Evolutionary conservation across 2,329 filamentous ascomycete species (phyloP).

Genomic region (Achaetomium macrosporum): DNA sequence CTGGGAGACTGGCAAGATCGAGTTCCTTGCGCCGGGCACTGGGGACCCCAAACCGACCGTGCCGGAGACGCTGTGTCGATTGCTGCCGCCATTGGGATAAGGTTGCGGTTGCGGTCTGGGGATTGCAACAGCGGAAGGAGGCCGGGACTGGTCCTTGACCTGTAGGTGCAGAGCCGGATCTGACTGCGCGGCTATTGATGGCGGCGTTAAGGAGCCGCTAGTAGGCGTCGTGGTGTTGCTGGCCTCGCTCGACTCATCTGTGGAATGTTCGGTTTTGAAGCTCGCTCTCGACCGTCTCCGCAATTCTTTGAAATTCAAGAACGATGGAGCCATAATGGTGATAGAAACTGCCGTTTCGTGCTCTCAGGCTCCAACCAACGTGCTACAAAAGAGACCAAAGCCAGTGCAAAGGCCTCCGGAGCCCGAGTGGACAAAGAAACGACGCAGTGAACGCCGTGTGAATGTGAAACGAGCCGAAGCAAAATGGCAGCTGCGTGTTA

Average conservation of each 20-base stretch:
- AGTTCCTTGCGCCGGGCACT: slow-evolving; percentile 45
- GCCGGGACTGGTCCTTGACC: slow-evolving; percentile 39
- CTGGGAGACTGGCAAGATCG: slow-evolving; percentile 60
- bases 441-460: too few relatives aligned
- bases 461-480: too few relatives aligned
- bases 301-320: slow-evolving; percentile 64
- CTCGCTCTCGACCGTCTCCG: slow-evolving; percentile 71
- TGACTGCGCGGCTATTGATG: slow-evolving; percentile 62
- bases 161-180: slow-evolving; percentile 61
- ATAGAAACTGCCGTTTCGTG: background rate
- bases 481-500: too few relatives aligned
- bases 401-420: too few relatives aligned
- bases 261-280: slow-evolving; percentile 60
- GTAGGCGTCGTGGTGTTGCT: slow-evolving; percentile 56
- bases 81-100: slow-evolving; percentile 35
- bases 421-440: too few relatives aligned
- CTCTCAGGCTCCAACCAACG: background rate
- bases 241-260: slow-evolving; percentile 56
- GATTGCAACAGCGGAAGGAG: slow-evolving; percentile 28
- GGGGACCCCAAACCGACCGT: slow-evolving; percentile 57
- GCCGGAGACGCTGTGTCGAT: slow-evolving; percentile 58
- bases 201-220: slow-evolving; percentile 68
- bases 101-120: slow-evolving; percentile 35
- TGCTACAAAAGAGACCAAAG: background rate
- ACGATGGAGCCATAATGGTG: slow-evolving; percentile 52